Percentiles rank a stretch among this genome's conserved stretches.
Conservation (phyloP, 495 filamentous ascomycete species). For the Aspergillus funiculosus region DNA sequence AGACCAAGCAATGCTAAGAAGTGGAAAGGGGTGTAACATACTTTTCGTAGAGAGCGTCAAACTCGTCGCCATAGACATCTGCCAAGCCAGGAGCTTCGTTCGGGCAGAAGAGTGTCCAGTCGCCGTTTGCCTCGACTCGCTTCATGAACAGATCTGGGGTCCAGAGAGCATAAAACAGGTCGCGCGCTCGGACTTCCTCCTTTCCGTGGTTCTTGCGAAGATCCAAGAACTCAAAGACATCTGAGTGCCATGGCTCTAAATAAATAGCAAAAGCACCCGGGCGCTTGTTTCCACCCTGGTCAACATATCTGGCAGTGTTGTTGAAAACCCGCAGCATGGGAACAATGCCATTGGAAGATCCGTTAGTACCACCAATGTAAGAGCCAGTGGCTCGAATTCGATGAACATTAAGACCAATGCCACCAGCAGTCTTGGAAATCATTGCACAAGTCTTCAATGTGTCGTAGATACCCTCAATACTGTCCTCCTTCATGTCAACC, state of each 20-base stretch:
- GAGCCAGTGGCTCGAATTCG: slow-evolving; percentile 93
- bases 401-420: slow-evolving; percentile 93
- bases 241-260: slow-evolving; percentile 98
- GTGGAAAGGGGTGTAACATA: slow-evolving; percentile 14
- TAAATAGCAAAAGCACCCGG: slow-evolving; percentile 98
- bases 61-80: slow-evolving; percentile 95
- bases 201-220: slow-evolving; percentile 99
- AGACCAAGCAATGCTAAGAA: background rate
- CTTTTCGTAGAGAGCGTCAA: slow-evolving; percentile 88
- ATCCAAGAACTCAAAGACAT: slow-evolving; percentile 95
- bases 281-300: slow-evolving; percentile 98
- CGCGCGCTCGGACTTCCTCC: slow-evolving; percentile 93
- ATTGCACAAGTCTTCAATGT: slow-evolving; percentile 98
- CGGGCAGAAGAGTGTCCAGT: slow-evolving; percentile 97
- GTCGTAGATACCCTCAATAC: slow-evolving; percentile 98
- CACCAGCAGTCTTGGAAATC: slow-evolving; percentile 98
- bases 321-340: slow-evolving; percentile 99
- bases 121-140: slow-evolving; percentile 88
- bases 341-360: slow-evolving; percentile 93
- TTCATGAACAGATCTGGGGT: slow-evolving; percentile 99
- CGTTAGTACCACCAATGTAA: slow-evolving; percentile 96
- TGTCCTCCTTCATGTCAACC: slow-evolving; percentile 97
- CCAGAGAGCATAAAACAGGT: slow-evolving; percentile 97
- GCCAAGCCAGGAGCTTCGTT: slow-evolving; percentile 91
- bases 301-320: slow-evolving; percentile 97